Conservation (phyloP, 495 filamentous ascomycete species). For the Aspergillus nanangensis region DNA sequence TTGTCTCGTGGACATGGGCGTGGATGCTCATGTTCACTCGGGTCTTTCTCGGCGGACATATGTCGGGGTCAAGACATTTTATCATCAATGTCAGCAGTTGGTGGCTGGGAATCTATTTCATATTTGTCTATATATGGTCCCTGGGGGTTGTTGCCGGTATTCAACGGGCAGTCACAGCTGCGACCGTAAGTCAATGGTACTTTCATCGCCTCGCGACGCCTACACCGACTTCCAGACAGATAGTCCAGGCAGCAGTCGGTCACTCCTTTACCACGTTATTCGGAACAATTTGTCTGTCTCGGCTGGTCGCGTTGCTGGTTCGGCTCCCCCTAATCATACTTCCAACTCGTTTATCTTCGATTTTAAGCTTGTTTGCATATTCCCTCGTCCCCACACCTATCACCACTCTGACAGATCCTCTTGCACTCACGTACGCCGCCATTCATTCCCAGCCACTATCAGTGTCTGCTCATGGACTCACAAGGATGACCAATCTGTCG, state of each 20-base stretch:
- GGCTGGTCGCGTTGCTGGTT: constrained; percentile 71
- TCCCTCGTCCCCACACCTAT: constrained; percentile 79
- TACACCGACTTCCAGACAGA: constrained; percentile 64
- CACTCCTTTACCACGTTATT: constrained; percentile 86
- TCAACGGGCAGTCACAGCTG: constrained; percentile 86
- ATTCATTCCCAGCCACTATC: constrained; percentile 84
- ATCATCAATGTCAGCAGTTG: constrained; percentile 82
- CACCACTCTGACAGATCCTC: constrained; percentile 77
- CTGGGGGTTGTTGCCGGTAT: constrained; percentile 78
- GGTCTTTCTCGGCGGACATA: constrained; percentile 83
- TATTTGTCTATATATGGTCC: constrained; percentile 94
- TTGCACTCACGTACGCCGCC: constrained; percentile 87
- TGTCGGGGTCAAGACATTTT: constrained; percentile 58
- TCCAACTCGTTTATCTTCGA: constrained; percentile 62
- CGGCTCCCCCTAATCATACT: constrained; percentile 83
- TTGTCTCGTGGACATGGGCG: constrained; percentile 87
- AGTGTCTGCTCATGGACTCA: constrained; percentile 68
- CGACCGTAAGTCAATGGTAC: constrained; percentile 97
- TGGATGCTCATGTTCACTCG: constrained; percentile 97
- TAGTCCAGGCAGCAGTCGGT: constrained; percentile 74
- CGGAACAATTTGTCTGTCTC: constrained; percentile 85
- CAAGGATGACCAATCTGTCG: constrained; percentile 70
- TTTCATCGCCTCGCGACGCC: constrained; percentile 87
- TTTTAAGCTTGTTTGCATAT: constrained; percentile 63
- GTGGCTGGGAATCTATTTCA: constrained; percentile 86